Base-by-base conservation (phyloP, 305 asterid species). In the Andrographis paniculata region DNA sequence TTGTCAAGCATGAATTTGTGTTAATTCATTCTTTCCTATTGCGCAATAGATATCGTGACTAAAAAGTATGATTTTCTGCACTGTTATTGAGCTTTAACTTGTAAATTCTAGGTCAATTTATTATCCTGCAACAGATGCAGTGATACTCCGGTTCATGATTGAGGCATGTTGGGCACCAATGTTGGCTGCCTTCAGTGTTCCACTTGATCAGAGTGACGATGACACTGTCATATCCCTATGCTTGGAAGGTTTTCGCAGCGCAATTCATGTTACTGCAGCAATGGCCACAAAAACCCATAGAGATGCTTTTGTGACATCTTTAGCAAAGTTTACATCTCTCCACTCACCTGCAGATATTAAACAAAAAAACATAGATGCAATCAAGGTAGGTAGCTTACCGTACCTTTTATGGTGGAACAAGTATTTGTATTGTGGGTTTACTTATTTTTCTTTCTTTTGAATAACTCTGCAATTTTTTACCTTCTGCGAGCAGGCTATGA, bases 81-180 rank as follows among this genome's bases (percentile, higher is more conserved):
- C n/a, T n/a, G n/a, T 61, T 74, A 33, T 61, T 52, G 55, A 58
- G 17, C 59, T 56, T 64, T 55, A 63, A 42, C 64, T 50, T 59
- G 61, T 58, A 46, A 61, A 61, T 71, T 87, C 70, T 68, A 92
- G 99, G 94, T 92, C 99, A 57, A 76, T 80, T 55, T 87, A 87
- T 79, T 87, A 92, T 78, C 94, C 95, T 9, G 99, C 99, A 49
- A 92, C 87, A 17, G 95, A 92, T 74, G 94, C 69, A 49, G 87
- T 92, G 72, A 69, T 92, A 67, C 85, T 92, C 33, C 73, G 93
- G 48, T 92, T 92, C 86, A 92, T 92, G 99, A 74, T 92, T 55
- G 99, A 92, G 70, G 97, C 81, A 42, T 87, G 97, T 71, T 92
- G 99, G 99, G 99, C 99, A 22, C 97, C 97, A 0, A 87, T 87